phyloP scores from a whole-genome alignment of 2,329 filamentous ascomycete genomes.

The Davidsoniella virescens region DNA sequence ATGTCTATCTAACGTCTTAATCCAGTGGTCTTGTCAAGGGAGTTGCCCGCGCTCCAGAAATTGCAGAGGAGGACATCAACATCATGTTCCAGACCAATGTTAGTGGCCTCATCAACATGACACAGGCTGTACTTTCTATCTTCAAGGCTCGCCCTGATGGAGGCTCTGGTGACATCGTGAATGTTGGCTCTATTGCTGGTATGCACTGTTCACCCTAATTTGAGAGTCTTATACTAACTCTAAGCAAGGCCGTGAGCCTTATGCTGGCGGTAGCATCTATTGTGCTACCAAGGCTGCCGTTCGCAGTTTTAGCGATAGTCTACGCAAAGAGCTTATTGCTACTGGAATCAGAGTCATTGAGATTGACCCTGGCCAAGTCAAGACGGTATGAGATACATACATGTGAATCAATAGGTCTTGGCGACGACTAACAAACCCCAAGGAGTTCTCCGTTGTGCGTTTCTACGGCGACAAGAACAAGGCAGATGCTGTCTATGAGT shows the following conservation, averaged over 20 bases:
- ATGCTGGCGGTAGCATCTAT: constrained; percentile 77
- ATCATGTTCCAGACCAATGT: constrained; percentile 90
- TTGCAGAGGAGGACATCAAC: constrained; percentile 65
- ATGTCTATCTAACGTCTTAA: constrained; percentile 12
- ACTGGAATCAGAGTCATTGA: constrained; percentile 72
- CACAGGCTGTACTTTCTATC: constrained; percentile 71
- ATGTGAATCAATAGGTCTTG: not conserved
- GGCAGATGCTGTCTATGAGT: constrained; percentile 80
- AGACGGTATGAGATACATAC: constrained; percentile 43
- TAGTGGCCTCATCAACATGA: constrained; percentile 89
- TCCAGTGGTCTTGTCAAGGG: constrained; percentile 73
- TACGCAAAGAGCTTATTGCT: constrained; percentile 69
- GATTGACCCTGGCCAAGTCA: constrained; percentile 82
- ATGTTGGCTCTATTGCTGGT: constrained; percentile 78
- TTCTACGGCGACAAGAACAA: constrained; percentile 81
- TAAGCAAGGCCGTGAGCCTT: constrained; percentile 54
- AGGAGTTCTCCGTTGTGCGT: constrained; percentile 77
- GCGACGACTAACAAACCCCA: constrained; percentile 8
- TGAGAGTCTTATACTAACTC: not conserved
- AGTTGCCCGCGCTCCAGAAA: constrained; percentile 70
- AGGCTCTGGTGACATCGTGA: constrained; percentile 84
- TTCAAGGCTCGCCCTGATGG: constrained; percentile 62
- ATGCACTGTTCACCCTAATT: constrained; percentile 1
- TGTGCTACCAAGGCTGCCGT: constrained; percentile 87
- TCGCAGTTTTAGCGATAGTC: constrained; percentile 63